Evolutionary conservation across 2,329 filamentous ascomycete species (phyloP), one percentile per base, ranked within the genome.

Genomic region (Phaeosphaeria sp.): DNA sequence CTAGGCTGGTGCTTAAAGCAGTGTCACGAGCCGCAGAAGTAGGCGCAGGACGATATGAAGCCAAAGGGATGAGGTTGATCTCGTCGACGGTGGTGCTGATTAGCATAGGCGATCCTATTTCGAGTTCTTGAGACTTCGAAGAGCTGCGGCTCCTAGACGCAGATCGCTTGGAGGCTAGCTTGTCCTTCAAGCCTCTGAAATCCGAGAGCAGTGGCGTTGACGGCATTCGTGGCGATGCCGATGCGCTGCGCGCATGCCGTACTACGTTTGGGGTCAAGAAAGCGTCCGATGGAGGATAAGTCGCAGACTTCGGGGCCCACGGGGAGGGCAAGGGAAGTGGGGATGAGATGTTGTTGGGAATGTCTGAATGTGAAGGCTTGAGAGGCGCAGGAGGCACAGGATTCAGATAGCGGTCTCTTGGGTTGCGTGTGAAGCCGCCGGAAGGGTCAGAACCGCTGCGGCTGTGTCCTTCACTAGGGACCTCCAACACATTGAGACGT

Each of bases 401-500:
- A 30, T 89, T 87, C 66, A 87, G 81, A 73, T 88, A 96, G 72
- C 90, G 92, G 79, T 92, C 90, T 27, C 85, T 81, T 0, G 92
- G 92, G 66, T 94, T 86, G 85, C 93, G 90, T 1, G 91, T 95
- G 72, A 87, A 90, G 67, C 85, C 85, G 64, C 89, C 84, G 6
- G 87, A 89, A 66, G 81, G 88, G 65, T 87, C 81, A 4, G 90
- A 93, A 55, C 83, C 86, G 68, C 89, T 90, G 60, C 89, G 85
- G 58, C 83, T 78, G 58, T 87, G 62, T 15, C 59, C 55, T 74
- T 96, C 90, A 33, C 87, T 81, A 15, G 94, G 94, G 11, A 98
- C 87, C 54, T 90, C 88, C 55, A 98, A 81, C 15, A 92, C 86
- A 78, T 98, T 97, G 73, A 97, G 87, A 1, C 85, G 85, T 77